phyloP scores from a whole-genome alignment of 495 filamentous ascomycete species.

The Aspergillus asperescens region DNA sequence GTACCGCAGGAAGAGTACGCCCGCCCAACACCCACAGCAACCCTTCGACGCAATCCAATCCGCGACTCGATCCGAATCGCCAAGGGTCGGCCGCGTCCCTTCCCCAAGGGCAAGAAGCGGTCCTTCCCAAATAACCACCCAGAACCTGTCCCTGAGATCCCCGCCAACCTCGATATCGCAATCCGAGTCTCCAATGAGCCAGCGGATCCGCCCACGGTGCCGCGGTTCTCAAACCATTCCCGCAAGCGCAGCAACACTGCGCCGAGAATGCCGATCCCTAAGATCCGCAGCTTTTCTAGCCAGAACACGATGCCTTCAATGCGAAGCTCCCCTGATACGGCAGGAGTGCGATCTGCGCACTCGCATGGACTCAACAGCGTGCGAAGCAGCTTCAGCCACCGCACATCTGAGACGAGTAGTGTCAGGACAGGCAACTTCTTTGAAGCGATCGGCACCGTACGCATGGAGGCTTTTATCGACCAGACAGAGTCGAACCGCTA shows the following conservation, averaged over 20 bases:
- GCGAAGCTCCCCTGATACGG: constrained; percentile 58
- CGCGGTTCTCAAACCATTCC: constrained; percentile 67
- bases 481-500: constrained; percentile 34
- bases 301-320: constrained; percentile 45
- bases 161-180: constrained; percentile 16
- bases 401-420: constrained; percentile 45
- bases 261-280: constrained; percentile 55
- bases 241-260: constrained; percentile 84
- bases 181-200: constrained; percentile 30
- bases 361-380: constrained; percentile 30
- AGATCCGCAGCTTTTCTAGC: constrained; percentile 69
- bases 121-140: constrained; percentile 31
- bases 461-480: constrained; percentile 88
- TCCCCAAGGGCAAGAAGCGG: constrained; percentile 39
- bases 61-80: constrained; percentile 88
- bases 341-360: constrained; percentile 15
- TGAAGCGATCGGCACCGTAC: constrained; percentile 77
- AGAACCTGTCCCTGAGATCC: constrained; percentile 33
- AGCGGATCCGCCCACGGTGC: constrained; percentile 77
- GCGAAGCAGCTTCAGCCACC: constrained; percentile 38
- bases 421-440: constrained; percentile 43
- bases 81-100: constrained; percentile 64
- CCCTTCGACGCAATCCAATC: constrained; percentile 59
- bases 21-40: constrained; percentile 34
- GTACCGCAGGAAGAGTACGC: constrained; percentile 46